These are phyloP conservation scores for Trametes cingulata DNA, from an alignment of 768 basidiomycete species.

Conservation along the genomic window DNA sequence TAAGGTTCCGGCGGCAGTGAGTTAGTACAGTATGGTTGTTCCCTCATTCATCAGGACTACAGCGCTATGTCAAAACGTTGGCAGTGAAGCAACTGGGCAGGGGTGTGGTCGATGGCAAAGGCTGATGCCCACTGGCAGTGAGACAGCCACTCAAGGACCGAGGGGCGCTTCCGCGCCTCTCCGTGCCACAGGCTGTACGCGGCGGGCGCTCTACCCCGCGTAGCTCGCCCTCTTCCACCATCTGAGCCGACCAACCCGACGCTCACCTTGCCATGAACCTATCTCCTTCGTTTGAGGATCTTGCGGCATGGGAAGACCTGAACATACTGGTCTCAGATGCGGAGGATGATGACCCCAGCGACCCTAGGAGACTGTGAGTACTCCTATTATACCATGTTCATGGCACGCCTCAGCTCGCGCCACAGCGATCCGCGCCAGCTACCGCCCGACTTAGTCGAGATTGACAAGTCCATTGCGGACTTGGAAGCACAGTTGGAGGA, in stretches of 20 bases:
- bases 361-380: conserved; percentile 11
- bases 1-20: no score
- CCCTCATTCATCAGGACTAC: no score
- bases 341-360: conserved; percentile 2
- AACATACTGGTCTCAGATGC: background rate
- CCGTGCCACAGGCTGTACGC: no score
- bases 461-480: conserved; percentile 29
- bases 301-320: conserved; percentile 18
- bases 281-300: conserved; percentile 27
- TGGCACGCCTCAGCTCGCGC: background rate
- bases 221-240: background rate
- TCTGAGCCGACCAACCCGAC: background rate
- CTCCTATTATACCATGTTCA: background rate
- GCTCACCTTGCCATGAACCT: conserved; percentile 1
- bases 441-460: conserved; percentile 25
- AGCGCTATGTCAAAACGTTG: no score
- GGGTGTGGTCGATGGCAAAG: no score
- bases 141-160: no score
- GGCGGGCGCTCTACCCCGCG: no score
- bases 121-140: no score
- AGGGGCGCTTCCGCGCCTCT: no score
- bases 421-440: conserved; percentile 30
- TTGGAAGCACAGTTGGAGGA: conserved; percentile 27
- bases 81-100: no score
- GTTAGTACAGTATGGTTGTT: no score